These are phyloP conservation scores for Magnolia sinica DNA, from an alignment of 164 flowering plant genomes.

Conservation along the genomic window DNA sequence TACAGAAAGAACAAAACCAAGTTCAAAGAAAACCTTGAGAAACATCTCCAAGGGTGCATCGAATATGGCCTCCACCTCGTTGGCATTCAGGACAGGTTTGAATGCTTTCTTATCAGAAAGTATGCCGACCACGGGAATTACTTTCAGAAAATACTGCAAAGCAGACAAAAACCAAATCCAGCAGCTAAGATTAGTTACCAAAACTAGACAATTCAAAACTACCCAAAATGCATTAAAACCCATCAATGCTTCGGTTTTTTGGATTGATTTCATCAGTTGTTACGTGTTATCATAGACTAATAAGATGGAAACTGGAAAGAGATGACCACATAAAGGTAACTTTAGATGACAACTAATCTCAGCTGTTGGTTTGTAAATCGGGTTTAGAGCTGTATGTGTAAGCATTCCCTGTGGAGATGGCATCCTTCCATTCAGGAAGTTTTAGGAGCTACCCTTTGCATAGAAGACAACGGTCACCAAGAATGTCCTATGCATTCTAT, in stretches of 20 bases:
- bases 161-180: conserved; percentile 7
- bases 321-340: no score
- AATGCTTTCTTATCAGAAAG: conserved; percentile 59
- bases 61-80: conserved; percentile 77
- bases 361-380: background rate
- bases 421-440: no score
- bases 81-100: conserved; percentile 56
- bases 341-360: background rate
- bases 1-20: background rate
- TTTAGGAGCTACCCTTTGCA: no score
- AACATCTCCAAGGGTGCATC: conserved; percentile 97
- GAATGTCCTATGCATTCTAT: no score
- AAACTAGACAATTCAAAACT: background rate
- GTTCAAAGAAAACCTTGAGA: conserved; percentile 53
- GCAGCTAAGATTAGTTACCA: background rate
- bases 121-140: conserved; percentile 88
- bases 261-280: background rate
- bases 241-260: background rate
- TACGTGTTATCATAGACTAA: background rate
- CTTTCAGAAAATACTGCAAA: conserved; percentile 68
- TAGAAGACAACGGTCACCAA: no score
- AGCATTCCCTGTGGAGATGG: no score
- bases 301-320: background rate
- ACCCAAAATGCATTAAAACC: background rate
- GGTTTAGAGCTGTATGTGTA: no score